A percentile compares a stretch with the other conserved stretches of the same genome.
These are phyloP conservation scores for Spergularia bocconei DNA, from an alignment of 148 eudicot species.

Conservation along the genomic window DNA sequence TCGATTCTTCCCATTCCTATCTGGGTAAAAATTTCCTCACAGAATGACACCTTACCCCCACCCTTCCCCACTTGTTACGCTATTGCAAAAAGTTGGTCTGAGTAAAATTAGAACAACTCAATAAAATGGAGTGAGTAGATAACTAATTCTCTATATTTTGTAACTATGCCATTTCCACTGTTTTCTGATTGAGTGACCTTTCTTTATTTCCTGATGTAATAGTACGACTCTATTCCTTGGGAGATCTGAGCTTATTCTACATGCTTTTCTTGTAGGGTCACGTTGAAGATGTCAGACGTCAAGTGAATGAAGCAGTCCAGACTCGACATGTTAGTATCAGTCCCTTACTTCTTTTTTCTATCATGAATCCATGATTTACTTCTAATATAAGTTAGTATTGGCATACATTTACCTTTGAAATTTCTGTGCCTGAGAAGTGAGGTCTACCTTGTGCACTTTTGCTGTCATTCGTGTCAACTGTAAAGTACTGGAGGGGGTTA, in stretches of 20 bases:
- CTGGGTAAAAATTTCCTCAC: no score
- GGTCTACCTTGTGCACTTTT: background rate
- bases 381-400: background rate
- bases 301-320: slow-evolving; percentile 82
- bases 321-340: slow-evolving; percentile 69
- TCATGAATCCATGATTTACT: background rate
- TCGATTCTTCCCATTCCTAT: no score
- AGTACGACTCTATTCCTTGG: background rate
- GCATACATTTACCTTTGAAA: background rate
- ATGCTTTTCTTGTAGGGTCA: slow-evolving; percentile 58
- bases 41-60: no score
- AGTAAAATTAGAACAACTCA: no score
- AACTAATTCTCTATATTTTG: background rate
- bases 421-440: background rate
- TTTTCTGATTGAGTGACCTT: background rate
- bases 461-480: background rate
- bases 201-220: background rate
- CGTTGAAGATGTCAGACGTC: slow-evolving; percentile 68
- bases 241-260: slow-evolving; percentile 5
- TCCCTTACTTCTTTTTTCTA: slow-evolving; percentile 11
- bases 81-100: no score
- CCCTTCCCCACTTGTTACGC: no score
- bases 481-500: slow-evolving; percentile 3
- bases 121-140: no score
- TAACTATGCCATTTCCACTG: background rate